Base-by-base conservation (phyloP, 768 basidiomycete species). In the Boletus subcaerulescens region DNA sequence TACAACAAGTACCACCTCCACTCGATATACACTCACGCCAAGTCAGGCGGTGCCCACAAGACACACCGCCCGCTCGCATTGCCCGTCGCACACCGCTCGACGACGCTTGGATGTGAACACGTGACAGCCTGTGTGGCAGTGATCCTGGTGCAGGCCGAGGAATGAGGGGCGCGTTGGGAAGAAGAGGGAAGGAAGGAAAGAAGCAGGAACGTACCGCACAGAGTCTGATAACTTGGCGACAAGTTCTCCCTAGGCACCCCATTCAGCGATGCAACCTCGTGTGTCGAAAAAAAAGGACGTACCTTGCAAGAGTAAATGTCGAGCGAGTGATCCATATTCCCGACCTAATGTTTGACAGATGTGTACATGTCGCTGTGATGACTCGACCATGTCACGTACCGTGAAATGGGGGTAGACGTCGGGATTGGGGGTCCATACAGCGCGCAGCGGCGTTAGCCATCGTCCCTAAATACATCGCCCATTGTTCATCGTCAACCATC, bases 71-170 rank as follows among this genome's bases (percentile, higher is more conserved):
- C 91, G 55, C 84, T 88, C 2, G 69, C 91, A 63, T 91, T 93
- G 20, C 90, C 91, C 43, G 81, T 89, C 4, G 79, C 91, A 22
- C 78, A 86, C 26, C 91, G 80, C 62, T 89, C 89, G 3, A 89
- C 76, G 20, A 89, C 71, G 52, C 66, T 85, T 0, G 91, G 91
- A 67, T 93, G 91, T 14, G 88, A 90, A 61, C 86, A 89, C 9
- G 91, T 90, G n/a, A 93, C 91, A n/a, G 91, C 90, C 70, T 92
- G 91, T 5, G 87, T 86, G 1, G 91, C 91, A 20, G 87, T 82
- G 56, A 93, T 85, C 59, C 88, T 91, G 57, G 12, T 39, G n/a
- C 5, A 13, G 8, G 15, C 22, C 22, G 14, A 31, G 24, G 15
- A 33, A 51, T 52, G 29, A 50, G 53, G 11, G 20, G 4, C 9